Base-by-base conservation (phyloP, 2,329 filamentous ascomycete species). In the Polychaeton citri region DNA sequence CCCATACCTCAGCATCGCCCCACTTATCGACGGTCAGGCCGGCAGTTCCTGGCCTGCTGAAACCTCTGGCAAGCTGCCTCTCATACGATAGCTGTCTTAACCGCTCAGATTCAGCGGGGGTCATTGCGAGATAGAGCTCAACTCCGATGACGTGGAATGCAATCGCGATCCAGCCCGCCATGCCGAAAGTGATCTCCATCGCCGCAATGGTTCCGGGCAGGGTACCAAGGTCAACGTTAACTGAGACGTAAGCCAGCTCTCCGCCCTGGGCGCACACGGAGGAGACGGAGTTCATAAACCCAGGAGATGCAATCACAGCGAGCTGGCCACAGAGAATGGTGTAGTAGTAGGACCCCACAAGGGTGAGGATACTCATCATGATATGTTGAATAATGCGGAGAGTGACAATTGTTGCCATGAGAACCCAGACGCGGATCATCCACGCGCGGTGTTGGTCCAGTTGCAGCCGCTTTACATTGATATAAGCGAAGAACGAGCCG, bases 381-480 rank as follows among this genome's bases (percentile, higher is more conserved):
- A 68, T 52, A 37, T 65, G 54, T 28, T 69, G 54, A 21, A 73
- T 61, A 18, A 73, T 41, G 7, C 72, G 65, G 30, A 60, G 53
- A 0, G 71, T 72, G 41, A 76, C 62, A 41, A 76, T 71, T 2
- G 58, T 54, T 3, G 63, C 63, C n/a, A 59, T 62, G 64, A 68
- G 43, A 2, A 40, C 16, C 48, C 42, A 48, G 7, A 43, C 61
- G 16, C 74, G 53, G 19, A 79, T 46, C 74, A 78, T 79, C 74
- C 73, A 79, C 2, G 71, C 70, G 1, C 74, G 63, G 41, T 79
- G 74, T 46, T 77, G 67, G 20, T 77, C 72, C 33, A 81, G 72
- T 47, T 77, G 73, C 2, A 77, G 52, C 2, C 61, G 57, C 50
- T 71, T 76, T 51, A 79, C 67, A 42, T 76, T 76, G 49, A 68